These are phyloP conservation scores for Cudoniella acicularis DNA, from an alignment of 495 filamentous ascomycete genomes.

Conservation along the genomic window DNA sequence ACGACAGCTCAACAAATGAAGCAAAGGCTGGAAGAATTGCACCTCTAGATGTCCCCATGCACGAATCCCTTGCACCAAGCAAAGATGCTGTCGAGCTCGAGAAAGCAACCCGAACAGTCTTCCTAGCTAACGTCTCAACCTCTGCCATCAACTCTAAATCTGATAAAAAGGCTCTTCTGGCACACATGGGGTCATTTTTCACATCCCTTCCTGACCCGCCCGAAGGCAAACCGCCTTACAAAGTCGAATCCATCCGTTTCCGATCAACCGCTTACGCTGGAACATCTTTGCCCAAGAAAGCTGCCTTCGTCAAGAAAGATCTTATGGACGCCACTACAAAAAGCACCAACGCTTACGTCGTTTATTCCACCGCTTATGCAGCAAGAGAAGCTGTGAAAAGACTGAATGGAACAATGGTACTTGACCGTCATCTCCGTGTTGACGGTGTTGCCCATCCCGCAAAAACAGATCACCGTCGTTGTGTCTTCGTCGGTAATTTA, in stretches of 20 bases:
- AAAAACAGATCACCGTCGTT: constrained; percentile 75
- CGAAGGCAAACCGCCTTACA: constrained; percentile 46
- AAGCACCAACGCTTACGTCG: constrained; percentile 90
- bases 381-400: constrained; percentile 70
- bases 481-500: constrained; percentile 95
- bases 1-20: background rate
- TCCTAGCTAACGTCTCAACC: constrained; percentile 86
- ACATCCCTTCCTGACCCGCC: constrained; percentile 36
- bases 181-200: constrained; percentile 56
- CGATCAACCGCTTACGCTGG: constrained; percentile 81
- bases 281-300: constrained; percentile 79
- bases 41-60: constrained; percentile 32
- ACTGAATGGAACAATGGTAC: constrained; percentile 79
- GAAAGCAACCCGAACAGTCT: constrained; percentile 87
- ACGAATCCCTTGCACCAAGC: constrained; percentile 44
- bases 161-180: constrained; percentile 69
- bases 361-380: constrained; percentile 70
- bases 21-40: background rate
- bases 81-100: constrained; percentile 48
- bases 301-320: constrained; percentile 77
- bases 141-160: constrained; percentile 75
- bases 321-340: constrained; percentile 85
- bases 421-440: constrained; percentile 86
- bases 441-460: constrained; percentile 88
- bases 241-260: constrained; percentile 86